These are phyloP conservation scores for Elaeis guineensis DNA, from an alignment of 176 grass and related monocot genomes.

Conservation along the genomic window DNA sequence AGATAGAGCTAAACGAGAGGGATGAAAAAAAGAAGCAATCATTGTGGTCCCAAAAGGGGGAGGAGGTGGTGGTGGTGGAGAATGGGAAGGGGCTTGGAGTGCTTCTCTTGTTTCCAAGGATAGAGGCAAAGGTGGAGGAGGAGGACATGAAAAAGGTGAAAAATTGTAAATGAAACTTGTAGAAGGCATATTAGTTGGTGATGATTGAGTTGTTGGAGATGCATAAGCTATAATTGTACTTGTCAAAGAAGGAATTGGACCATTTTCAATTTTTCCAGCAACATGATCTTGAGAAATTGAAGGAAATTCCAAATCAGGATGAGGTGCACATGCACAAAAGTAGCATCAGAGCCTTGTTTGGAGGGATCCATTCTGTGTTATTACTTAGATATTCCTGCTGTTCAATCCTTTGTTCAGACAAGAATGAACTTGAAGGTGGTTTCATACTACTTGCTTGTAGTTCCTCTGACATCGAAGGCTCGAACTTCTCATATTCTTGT, in stretches of 20 bases:
- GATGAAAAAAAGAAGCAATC: constrained; percentile 27
- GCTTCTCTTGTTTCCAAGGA: no score
- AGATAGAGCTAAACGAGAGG: background rate
- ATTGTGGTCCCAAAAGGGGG: constrained; percentile 22
- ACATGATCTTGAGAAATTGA: background rate
- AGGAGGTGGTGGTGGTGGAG: constrained; percentile 13
- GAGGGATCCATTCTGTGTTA: constrained; percentile 10
- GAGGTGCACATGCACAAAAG: constrained; percentile 15
- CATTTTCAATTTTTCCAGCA: background rate
- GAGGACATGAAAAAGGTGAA: constrained; percentile 17
- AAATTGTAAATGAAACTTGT: constrained; percentile 15
- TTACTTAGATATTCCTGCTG: constrained; percentile 12
- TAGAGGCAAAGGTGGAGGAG: background rate
- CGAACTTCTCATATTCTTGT: constrained; percentile 15
- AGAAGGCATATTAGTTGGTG: constrained; percentile 27
- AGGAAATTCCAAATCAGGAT: background rate
- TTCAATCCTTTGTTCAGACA: constrained; percentile 6
- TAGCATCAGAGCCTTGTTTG: constrained; percentile 17
- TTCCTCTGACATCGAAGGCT: constrained; percentile 15
- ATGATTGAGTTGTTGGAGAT: constrained; percentile 19
- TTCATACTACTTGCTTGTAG: constrained; percentile 3
- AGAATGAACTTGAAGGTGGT: constrained; percentile 13
- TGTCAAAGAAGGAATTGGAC: constrained; percentile 10
- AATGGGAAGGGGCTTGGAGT: constrained; percentile 7
- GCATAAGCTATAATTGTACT: constrained; percentile 12